Conservation (phyloP, 164 flowering plant genomes). For the Amborella trichopoda region DNA sequence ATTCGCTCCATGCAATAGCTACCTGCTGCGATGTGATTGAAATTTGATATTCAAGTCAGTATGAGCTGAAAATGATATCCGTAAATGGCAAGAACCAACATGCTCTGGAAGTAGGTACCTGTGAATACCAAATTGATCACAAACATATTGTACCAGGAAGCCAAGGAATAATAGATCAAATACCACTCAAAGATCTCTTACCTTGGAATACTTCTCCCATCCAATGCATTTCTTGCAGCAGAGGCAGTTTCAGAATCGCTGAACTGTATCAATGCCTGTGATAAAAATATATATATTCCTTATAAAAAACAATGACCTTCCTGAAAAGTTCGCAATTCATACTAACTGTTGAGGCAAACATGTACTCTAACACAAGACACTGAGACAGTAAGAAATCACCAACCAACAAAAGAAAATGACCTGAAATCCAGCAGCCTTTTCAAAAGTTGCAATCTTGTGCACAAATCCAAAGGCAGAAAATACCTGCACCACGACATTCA, state of each 20-base stretch:
- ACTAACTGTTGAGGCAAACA: too few species aligned
- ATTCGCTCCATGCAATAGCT: too few species aligned
- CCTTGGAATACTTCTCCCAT: slow-evolving; percentile 93
- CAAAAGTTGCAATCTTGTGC: slow-evolving; percentile 95
- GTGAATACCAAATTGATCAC: slow-evolving; percentile 4
- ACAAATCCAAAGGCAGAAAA: slow-evolving; percentile 98
- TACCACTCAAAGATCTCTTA: slow-evolving; percentile 5
- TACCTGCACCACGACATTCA: slow-evolving; percentile 53
- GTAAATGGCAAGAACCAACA: slow-evolving; percentile 64
- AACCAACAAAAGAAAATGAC: too few species aligned
- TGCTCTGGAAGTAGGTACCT: slow-evolving; percentile 88
- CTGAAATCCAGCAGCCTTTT: slow-evolving; percentile 99
- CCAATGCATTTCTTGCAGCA: slow-evolving; percentile 69
- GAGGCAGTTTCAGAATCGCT: slow-evolving; percentile 68
- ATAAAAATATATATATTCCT: slow-evolving; percentile 2
- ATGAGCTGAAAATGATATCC: slow-evolving; percentile 87
- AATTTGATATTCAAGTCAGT: slow-evolving; percentile 87
- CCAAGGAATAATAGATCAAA: background rate
- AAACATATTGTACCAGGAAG: background rate
- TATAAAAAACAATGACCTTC: slow-evolving; percentile 1
- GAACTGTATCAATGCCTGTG: slow-evolving; percentile 78
- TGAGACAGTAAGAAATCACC: too few species aligned
- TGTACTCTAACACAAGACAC: background rate
- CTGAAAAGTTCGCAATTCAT: too few species aligned
- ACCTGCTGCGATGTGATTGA: slow-evolving; percentile 96